phyloP scores from a whole-genome alignment of 306 rosid genomes.

The Vachellia collinsii region DNA sequence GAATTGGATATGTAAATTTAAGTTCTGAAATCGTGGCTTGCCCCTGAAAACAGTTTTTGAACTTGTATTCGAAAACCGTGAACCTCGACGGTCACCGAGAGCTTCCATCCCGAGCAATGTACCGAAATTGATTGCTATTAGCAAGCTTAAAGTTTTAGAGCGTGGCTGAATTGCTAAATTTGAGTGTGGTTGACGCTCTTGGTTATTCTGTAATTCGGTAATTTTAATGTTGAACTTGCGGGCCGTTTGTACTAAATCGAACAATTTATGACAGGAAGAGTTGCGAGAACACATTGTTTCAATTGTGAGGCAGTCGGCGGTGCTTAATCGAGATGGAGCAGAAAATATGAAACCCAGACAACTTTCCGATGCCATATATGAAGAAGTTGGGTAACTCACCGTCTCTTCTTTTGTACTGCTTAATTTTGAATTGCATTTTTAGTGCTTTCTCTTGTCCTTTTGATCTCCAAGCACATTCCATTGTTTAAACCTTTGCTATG shows the following conservation, averaged over 20 bases:
- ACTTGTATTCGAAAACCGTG: neutral
- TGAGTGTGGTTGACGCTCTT: neutral
- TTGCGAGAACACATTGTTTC: conserved; percentile 62
- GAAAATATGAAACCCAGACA: conserved; percentile 94
- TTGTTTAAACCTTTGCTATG: neutral
- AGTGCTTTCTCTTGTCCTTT: neutral
- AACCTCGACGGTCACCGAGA: neutral
- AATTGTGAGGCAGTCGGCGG: conserved; percentile 68
- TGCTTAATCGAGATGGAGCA: conserved; percentile 71
- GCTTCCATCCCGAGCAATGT: neutral
- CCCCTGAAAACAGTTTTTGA: neutral
- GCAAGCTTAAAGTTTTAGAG: neutral
- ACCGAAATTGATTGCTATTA: neutral
- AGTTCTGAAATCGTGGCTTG: neutral
- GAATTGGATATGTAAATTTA: neutral
- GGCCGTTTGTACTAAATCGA: conserved; percentile 31
- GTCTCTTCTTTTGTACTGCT: neutral
- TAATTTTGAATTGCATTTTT: conserved; percentile 7
- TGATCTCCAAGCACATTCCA: neutral
- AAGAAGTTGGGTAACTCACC: conserved; percentile 74
- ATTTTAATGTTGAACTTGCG: neutral
- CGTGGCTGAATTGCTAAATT: neutral
- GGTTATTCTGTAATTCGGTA: neutral
- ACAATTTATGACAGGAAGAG: conserved; percentile 56
- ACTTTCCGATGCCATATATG: conserved; percentile 80